Percentiles rank a stretch among this genome's conserved stretches.
Conservation (phyloP, 805 yeast species). For the Millerozyma acaciae region DNA sequence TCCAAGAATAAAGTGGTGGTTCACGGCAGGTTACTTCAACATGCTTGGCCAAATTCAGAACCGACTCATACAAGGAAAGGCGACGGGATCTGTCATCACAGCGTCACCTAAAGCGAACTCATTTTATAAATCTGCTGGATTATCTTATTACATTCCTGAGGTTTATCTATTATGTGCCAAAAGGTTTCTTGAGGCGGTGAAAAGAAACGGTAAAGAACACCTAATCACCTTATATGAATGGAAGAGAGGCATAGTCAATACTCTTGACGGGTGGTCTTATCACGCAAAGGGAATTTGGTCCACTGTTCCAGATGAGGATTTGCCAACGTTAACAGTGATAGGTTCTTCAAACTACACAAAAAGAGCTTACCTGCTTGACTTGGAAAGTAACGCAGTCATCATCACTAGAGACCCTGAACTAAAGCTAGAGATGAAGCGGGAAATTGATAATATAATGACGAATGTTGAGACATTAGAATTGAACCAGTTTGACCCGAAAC, state of each 20-base stretch:
- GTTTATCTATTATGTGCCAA: conserved; percentile 80
- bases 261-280: conserved; percentile 89
- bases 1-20: conserved; percentile 64
- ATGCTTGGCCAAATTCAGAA: conserved; percentile 71
- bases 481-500: conserved; percentile 52
- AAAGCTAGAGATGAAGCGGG: conserved; percentile 54
- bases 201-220: conserved; percentile 34
- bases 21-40: conserved; percentile 96
- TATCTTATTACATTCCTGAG: conserved; percentile 76
- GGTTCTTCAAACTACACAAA: conserved; percentile 94
- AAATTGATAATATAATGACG: conserved; percentile 55
- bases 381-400: conserved; percentile 82
- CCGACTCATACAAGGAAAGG: conserved; percentile 52
- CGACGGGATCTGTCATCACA: conserved; percentile 71
- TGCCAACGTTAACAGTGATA: conserved; percentile 73
- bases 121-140: conserved; percentile 78
- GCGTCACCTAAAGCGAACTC: conserved; percentile 96
- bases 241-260: conserved; percentile 81
- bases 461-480: conserved; percentile 52
- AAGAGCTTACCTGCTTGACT: conserved; percentile 80
- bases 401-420: conserved; percentile 65
- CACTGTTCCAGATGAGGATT: conserved; percentile 48
- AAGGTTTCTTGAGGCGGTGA: conserved; percentile 56
- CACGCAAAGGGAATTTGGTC: conserved; percentile 97
- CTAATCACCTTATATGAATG: conserved; percentile 70